Evolutionary conservation across 2,329 filamentous ascomycete species (phyloP).

Genomic region (Monilinia fructigena): DNA sequence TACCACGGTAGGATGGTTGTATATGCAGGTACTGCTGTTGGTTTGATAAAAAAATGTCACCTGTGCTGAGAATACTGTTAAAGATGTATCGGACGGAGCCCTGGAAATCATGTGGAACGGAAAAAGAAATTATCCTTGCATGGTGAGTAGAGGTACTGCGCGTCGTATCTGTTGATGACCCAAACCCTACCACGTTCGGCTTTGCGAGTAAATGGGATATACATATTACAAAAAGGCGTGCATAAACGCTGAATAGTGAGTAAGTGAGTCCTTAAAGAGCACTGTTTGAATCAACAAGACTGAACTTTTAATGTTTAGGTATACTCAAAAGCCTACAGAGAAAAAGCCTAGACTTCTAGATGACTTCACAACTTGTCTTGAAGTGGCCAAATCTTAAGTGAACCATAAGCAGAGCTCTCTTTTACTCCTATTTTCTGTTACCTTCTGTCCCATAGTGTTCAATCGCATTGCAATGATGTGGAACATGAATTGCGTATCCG

Average conservation of each 20-base stretch:
- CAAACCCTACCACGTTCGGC: too few relatives aligned
- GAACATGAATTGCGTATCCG: neutral
- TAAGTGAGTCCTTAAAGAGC: too few relatives aligned
- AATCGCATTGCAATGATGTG: too few relatives aligned
- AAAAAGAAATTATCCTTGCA: neutral
- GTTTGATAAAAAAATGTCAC: conserved; percentile 52
- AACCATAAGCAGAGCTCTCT: neutral
- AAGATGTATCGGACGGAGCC: neutral
- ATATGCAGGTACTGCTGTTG: conserved; percentile 63
- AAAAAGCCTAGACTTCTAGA: too few relatives aligned
- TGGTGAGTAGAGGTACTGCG: neutral
- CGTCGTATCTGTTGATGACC: neutral
- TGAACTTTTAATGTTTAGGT: too few relatives aligned
- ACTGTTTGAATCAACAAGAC: too few relatives aligned
- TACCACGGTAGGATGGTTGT: conserved; percentile 54
- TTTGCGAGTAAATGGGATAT: too few relatives aligned
- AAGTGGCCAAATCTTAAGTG: neutral
- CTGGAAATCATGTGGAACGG: neutral
- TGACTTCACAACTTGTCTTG: too few relatives aligned
- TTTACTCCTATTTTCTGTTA: neutral
- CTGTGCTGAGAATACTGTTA: conserved; percentile 52
- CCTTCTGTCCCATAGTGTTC: neutral
- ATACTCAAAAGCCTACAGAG: too few relatives aligned
- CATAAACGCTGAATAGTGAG: too few relatives aligned
- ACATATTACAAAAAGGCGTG: too few relatives aligned